A percentile compares a stretch with the other conserved stretches of the same genome.
phyloP scores from a whole-genome alignment of 345 rosid genomes.

The Aquilaria sinensis region DNA sequence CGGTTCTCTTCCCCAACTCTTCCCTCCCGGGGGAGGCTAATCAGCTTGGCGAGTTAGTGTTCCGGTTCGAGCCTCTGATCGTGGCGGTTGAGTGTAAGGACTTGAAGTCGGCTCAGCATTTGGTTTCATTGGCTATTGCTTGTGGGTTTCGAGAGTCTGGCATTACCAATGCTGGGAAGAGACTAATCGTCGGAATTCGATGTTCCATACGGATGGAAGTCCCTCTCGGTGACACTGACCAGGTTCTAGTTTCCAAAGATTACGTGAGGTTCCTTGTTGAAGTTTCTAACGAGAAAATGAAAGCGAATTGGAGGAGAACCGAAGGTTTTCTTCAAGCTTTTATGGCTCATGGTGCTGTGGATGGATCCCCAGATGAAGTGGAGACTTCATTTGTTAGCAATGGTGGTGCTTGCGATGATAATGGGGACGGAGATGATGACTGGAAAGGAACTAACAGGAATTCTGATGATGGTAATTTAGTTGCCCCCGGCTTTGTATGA shows the following conservation, averaged over 20 bases:
- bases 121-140: conserved; percentile 65
- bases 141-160: conserved; percentile 87
- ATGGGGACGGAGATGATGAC: conserved; percentile 15
- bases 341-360: conserved; percentile 16
- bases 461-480: conserved; percentile 29
- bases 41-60: conserved; percentile 40
- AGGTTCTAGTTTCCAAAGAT: conserved; percentile 49
- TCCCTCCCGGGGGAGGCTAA: not conserved
- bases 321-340: conserved; percentile 50
- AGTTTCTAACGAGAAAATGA: conserved; percentile 85
- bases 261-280: conserved; percentile 68
- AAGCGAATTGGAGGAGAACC: conserved; percentile 63
- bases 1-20: conserved; percentile 45
- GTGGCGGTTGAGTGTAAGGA: conserved; percentile 77
- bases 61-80: conserved; percentile 87
- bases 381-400: not conserved
- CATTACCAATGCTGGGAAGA: conserved; percentile 59
- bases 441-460: conserved; percentile 17
- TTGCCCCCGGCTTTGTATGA: not conserved
- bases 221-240: conserved; percentile 53
- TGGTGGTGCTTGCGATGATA: conserved; percentile 10
- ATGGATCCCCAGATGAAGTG: conserved; percentile 18
- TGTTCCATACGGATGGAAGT: conserved; percentile 88
- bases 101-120: conserved; percentile 47
- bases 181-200: conserved; percentile 78